phyloP scores from a whole-genome alignment of 192 early-diverging fungal genomes.

The Coemansia reversa region DNA sequence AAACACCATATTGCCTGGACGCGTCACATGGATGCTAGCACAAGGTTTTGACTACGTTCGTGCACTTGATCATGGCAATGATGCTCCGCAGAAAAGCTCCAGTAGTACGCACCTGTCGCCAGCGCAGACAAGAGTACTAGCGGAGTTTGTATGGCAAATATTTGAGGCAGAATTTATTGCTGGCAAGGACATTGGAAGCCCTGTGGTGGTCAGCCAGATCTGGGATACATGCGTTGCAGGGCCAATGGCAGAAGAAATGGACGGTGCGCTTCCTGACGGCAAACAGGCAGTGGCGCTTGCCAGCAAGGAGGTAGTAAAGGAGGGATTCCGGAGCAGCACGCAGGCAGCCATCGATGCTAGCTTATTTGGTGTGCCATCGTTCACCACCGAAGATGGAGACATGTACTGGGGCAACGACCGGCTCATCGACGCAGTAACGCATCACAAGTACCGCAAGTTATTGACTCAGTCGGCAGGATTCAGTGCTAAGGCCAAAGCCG shows the following conservation, averaged over 20 bases:
- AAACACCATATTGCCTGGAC: slow-evolving; percentile 29
- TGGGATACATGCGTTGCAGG: slow-evolving; percentile 33
- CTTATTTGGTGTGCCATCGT: slow-evolving; percentile 58
- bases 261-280: slow-evolving; percentile 14
- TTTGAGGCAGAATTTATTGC: slow-evolving; percentile 41
- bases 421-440: slow-evolving; percentile 40
- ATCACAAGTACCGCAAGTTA: slow-evolving; percentile 28
- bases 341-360: slow-evolving; percentile 45
- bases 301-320: slow-evolving; percentile 12
- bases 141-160: slow-evolving; percentile 46
- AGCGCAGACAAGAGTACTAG: slow-evolving; percentile 15
- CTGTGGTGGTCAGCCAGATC: slow-evolving; percentile 25
- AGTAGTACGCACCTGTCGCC: neutral
- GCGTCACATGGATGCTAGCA: slow-evolving; percentile 42
- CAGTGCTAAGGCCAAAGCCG: slow-evolving; percentile 16
- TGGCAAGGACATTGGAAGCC: slow-evolving; percentile 31
- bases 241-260: neutral
- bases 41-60: slow-evolving; percentile 27
- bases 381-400: slow-evolving; percentile 54
- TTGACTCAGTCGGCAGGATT: slow-evolving; percentile 27
- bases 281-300: slow-evolving; percentile 30
- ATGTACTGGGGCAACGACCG: slow-evolving; percentile 63
- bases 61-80: slow-evolving; percentile 8
- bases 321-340: slow-evolving; percentile 41
- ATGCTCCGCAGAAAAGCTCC: neutral